Base-by-base conservation (phyloP, 176 grass and related monocot species). In the Raddia guianensis region DNA sequence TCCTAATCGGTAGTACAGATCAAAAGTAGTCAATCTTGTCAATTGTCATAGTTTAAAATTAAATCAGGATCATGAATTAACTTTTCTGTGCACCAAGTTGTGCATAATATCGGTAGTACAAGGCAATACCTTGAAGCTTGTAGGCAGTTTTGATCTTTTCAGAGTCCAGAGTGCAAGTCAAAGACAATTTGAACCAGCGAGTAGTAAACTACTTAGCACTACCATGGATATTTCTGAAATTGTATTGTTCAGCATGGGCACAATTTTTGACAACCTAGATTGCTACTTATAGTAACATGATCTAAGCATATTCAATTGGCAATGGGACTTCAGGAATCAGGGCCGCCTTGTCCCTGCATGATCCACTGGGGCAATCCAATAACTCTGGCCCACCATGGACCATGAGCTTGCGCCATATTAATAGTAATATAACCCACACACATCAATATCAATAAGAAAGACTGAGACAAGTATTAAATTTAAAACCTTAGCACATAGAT, bases 401-500 rank as follows among this genome's bases (percentile, higher is more conserved):
- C 46, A 65, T 71, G 49, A 57, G 66, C 6, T 75, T 68, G 32
- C 20, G 5, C 4, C 9, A 50, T 7, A 45, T 8, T 58, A 12
- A 58, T 1, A 0, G 9, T 54, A 46, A 34, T 73, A 74, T 74
- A 18, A 14, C n/a, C 11, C 56, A 65, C 40, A 9, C 43, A 12
- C 5, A 71, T 50, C 21, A 66, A 81, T 42, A 18, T 15, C 16
- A 54, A 73, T 14, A 83, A 76, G 60, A 74, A 82, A 61, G 16
- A 6, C 13, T 63, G 21, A 43, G 46, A 44, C 59, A 72, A 90
- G 47, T 47, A 70, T 46, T 58, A 51, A 73, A 59, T 12, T 53
- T 66, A 80, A 89, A 73, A 99, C 96, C 96, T 99, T 99, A 67
- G 96, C 92, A 86, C 96, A 99, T 79, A 83, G 86, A 21, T 95